A percentile compares a stretch with the other conserved stretches of the same genome.
phyloP scores from a whole-genome alignment of 2,329 filamentous ascomycete genomes.

The Myriosclerotinia duriaeana region DNA sequence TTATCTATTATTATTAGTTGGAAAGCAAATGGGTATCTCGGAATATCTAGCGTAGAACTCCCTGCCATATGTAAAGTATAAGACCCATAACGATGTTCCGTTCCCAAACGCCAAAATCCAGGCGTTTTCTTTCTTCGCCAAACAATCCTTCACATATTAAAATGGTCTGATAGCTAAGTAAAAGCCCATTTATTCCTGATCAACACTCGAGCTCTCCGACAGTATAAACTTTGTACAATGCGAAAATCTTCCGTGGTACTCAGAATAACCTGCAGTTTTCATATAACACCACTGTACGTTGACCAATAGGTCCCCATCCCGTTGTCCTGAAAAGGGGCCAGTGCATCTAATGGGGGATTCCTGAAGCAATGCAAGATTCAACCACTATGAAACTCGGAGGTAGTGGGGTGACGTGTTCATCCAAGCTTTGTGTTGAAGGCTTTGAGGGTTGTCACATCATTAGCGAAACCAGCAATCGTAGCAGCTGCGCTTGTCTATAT shows the following conservation, averaged over 20 bases:
- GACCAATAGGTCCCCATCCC: too few species aligned
- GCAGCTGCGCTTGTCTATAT: not conserved
- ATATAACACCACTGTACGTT: too few species aligned
- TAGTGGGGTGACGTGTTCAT: too few species aligned
- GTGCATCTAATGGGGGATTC: too few species aligned
- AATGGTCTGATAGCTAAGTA: not conserved
- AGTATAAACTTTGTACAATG: not conserved
- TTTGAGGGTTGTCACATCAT: too few species aligned
- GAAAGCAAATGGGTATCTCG: slow-evolving; percentile 27
- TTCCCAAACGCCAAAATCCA: not conserved
- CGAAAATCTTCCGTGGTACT: not conserved
- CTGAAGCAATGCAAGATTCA: too few species aligned
- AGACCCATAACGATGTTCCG: not conserved
- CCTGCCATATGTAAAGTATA: slow-evolving; percentile 5
- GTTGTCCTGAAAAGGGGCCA: too few species aligned
- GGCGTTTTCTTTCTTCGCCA: not conserved
- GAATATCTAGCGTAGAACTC: slow-evolving; percentile 20
- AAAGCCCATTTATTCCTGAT: not conserved
- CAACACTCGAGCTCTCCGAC: not conserved
- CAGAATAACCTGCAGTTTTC: too few species aligned
- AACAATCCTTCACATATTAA: not conserved
- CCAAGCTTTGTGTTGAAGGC: too few species aligned
- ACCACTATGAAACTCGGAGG: too few species aligned
- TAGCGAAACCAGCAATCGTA: not conserved
- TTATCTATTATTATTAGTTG: not conserved